These are phyloP conservation scores for Saccharomyces hybrid DNA, from an alignment of 1,139 yeast genomes.

Conservation along the genomic window DNA sequence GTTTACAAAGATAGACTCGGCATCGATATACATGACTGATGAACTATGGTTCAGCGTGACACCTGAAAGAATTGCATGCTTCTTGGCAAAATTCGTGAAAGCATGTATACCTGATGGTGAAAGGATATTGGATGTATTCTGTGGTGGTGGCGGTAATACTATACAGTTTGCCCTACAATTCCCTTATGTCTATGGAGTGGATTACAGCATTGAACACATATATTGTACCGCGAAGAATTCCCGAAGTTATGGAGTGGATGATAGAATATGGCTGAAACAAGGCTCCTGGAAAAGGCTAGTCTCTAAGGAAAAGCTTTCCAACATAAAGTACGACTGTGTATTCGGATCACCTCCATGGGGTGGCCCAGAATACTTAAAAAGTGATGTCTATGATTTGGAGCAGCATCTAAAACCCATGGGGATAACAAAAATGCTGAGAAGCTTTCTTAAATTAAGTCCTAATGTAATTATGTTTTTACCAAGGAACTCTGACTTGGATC, in stretches of 20 bases:
- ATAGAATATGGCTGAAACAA: conserved; percentile 40
- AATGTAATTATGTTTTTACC: conserved; percentile 72
- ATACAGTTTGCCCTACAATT: conserved; percentile 69
- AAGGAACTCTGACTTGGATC: conserved; percentile 54
- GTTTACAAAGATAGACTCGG: conserved; percentile 37
- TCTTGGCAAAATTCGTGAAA: conserved; percentile 51
- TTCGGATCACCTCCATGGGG: conserved; percentile 98
- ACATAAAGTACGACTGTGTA: conserved; percentile 49
- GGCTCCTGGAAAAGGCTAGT: conserved; percentile 53
- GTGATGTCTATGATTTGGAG: conserved; percentile 43
- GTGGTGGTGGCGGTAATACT: conserved; percentile 95
- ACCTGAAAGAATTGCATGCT: conserved; percentile 66
- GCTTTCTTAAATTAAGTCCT: conserved; percentile 38
- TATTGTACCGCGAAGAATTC: conserved; percentile 68
- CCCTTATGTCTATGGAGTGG: conserved; percentile 58
- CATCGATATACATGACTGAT: conserved; percentile 64
- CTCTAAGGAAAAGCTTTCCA: conserved; percentile 21
- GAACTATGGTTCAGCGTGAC: conserved; percentile 92
- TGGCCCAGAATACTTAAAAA: conserved; percentile 59
- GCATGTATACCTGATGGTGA: conserved; percentile 44
- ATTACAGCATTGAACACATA: conserved; percentile 51
- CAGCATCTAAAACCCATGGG: conserved; percentile 41
- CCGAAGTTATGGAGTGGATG: conserved; percentile 54
- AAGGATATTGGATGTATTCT: conserved; percentile 60
- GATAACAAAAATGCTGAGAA: conserved; percentile 39